Evolutionary conservation across 805 yeast species (phyloP).

Genomic region (Monosporozyma servazzii): DNA sequence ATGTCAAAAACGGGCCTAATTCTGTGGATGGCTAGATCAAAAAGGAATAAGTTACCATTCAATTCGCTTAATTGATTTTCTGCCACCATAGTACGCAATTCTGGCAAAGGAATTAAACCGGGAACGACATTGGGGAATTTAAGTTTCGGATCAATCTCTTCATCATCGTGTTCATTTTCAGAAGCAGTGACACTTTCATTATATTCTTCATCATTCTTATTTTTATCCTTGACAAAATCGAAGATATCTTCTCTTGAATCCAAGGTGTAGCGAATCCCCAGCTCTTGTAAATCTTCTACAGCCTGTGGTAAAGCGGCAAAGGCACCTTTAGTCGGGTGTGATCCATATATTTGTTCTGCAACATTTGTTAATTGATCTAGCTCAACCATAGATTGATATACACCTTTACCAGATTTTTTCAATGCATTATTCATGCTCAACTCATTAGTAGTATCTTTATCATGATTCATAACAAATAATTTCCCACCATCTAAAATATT

Average conservation of each 20-base stretch:
- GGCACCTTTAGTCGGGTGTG: conserved; percentile 22
- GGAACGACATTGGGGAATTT: conserved; percentile 39
- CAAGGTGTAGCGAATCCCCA: background rate
- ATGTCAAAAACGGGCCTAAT: conserved; percentile 21
- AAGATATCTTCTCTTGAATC: background rate
- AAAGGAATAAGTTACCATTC: conserved; percentile 19
- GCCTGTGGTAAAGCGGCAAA: background rate
- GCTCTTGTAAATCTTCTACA: background rate
- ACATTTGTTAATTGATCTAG: conserved; percentile 8
- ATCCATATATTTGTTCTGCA: conserved; percentile 36
- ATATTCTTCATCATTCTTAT: background rate
- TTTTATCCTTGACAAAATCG: background rate
- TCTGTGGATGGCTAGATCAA: conserved; percentile 16
- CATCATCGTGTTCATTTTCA: conserved; percentile 5
- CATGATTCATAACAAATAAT: conserved; percentile 15
- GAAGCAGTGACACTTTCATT: background rate
- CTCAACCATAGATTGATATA: background rate
- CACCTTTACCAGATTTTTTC: background rate
- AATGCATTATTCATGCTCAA: conserved; percentile 5
- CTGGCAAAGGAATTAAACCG: conserved; percentile 42
- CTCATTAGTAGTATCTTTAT: background rate
- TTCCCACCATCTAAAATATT: conserved; percentile 19
- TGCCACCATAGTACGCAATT: conserved; percentile 32
- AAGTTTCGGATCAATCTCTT: background rate
- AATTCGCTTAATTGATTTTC: conserved; percentile 20